A percentile compares a stretch with the other conserved stretches of the same genome.
phyloP scores from a whole-genome alignment of 2,329 filamentous ascomycete genomes.

The Dothiorella sarmentorum region DNA sequence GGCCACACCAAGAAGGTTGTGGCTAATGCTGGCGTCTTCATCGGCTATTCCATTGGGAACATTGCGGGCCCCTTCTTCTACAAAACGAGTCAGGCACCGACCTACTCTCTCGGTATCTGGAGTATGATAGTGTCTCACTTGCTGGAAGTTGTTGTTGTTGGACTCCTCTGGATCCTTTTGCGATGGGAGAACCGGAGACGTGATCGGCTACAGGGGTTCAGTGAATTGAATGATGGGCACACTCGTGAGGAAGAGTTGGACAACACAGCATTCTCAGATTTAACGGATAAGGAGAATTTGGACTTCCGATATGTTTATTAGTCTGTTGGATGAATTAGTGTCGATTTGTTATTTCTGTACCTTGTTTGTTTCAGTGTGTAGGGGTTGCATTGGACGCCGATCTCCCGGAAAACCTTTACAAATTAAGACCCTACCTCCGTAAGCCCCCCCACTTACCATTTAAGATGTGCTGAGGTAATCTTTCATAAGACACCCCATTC shows the following conservation, averaged over 20 bases:
- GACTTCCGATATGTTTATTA: slow-evolving; percentile 20
- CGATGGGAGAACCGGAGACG: slow-evolving; percentile 33
- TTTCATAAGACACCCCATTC: no score
- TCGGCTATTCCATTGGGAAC: slow-evolving; percentile 44
- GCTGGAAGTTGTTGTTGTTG: slow-evolving; percentile 30
- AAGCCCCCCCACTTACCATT: no score
- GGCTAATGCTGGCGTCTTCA: slow-evolving; percentile 45
- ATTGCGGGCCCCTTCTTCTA: slow-evolving; percentile 44
- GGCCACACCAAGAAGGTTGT: slow-evolving; percentile 43
- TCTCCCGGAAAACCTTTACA: no score
- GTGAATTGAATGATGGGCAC: not conserved
- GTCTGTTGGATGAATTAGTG: no score
- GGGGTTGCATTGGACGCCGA: no score
- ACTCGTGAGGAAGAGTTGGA: slow-evolving; percentile 19
- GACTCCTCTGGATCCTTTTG: slow-evolving; percentile 30
- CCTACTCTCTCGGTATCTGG: slow-evolving; percentile 34
- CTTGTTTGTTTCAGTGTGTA: no score
- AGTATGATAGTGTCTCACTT: slow-evolving; percentile 24
- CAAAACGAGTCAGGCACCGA: slow-evolving; percentile 32
- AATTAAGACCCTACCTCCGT: no score
- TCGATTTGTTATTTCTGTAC: no score
- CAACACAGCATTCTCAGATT: slow-evolving; percentile 35
- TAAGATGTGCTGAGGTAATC: no score
- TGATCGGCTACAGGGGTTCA: slow-evolving; percentile 20
- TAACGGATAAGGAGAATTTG: slow-evolving; percentile 36